Base-by-base conservation (phyloP, 805 yeast genomes). In the Myxozyma nipponensis region DNA sequence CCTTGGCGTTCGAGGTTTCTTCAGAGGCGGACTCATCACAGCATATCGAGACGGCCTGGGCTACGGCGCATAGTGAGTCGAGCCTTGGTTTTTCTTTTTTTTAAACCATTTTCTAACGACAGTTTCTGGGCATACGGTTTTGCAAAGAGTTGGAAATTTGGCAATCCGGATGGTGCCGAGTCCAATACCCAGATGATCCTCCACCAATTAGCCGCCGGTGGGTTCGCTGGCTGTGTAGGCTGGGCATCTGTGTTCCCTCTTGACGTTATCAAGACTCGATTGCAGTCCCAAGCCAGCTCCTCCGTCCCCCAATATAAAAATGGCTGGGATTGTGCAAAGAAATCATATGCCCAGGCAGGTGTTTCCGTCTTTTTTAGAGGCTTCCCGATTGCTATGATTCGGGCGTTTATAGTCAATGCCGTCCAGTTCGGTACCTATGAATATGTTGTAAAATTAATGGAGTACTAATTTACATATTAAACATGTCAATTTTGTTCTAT, bases 191-290 rank as follows among this genome's bases (percentile, higher is more conserved):
- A 38, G 32, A 42, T 42, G 18, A 44, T 39, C 18, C 13, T 47
- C 10, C 53, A 52, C 25, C 30, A 47, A 26, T 37, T 60, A 21
- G 35, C 54, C 21, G 60, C 56, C 2, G 63, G 63, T n/a, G 63
- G 63, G 10, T n/a, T 52, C 9, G 61, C 63, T 5, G 63, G 63
- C n/a, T 56, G 60, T 32, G 30, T 56, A 28, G 54, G 62, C 5
- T 60, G 63, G 63, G 55, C 58, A 3, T 60, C 59, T n/a, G 51
- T 60, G 7, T 60, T 58, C 40, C 63, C 63, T 5, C 42, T 60
- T 3, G 63, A 60, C 39, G 60, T 56, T 28, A 43, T 60, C 26
- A 60, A 60, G 44, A 60, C 63, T 1, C 44, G 63, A 9, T 54
- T 50, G 18, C 63, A 60, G 35, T 44, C 58, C 3, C 59, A 57